Evolutionary conservation across 345 rosid species (phyloP).

Genomic region (Noccaea caerulescens): DNA sequence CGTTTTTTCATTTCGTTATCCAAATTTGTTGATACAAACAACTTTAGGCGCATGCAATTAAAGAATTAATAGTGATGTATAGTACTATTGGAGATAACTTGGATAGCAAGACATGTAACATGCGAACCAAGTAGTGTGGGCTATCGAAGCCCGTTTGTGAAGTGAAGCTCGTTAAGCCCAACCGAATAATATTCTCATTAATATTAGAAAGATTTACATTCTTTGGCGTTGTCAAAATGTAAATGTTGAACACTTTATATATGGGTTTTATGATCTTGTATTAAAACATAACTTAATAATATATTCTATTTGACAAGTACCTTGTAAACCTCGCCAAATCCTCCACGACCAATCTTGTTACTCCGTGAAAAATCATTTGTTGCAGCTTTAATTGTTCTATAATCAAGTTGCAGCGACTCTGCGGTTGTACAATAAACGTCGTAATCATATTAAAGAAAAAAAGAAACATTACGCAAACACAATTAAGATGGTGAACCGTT

Average conservation of each 20-base stretch:
- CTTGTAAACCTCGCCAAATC: conserved; percentile 72
- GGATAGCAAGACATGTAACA: too few species aligned
- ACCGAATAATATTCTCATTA: too few species aligned
- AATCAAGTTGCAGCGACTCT: conserved; percentile 57
- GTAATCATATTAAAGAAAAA: neutral
- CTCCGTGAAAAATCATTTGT: conserved; percentile 52
- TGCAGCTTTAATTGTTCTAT: conserved; percentile 50
- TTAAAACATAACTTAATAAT: too few species aligned
- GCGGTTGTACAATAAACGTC: conserved; percentile 22
- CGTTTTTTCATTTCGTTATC: neutral
- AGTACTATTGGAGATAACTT: conserved; percentile 24
- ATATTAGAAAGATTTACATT: too few species aligned
- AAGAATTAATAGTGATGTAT: neutral
- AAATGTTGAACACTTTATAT: too few species aligned
- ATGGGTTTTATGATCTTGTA: too few species aligned
- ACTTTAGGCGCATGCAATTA: neutral
- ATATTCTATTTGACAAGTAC: conserved; percentile 29
- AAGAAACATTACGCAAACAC: neutral
- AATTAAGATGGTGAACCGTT: neutral
- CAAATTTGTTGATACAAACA: neutral
- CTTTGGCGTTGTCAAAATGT: too few species aligned
- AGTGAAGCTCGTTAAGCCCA: too few species aligned
- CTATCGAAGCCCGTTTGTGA: too few species aligned
- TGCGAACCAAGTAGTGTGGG: too few species aligned
- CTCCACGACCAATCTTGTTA: conserved; percentile 68